A percentile compares a stretch with the other conserved stretches of the same genome.
These are phyloP conservation scores for Mariannaea elegans DNA, from an alignment of 2,329 filamentous ascomycete species.

Conservation along the genomic window DNA sequence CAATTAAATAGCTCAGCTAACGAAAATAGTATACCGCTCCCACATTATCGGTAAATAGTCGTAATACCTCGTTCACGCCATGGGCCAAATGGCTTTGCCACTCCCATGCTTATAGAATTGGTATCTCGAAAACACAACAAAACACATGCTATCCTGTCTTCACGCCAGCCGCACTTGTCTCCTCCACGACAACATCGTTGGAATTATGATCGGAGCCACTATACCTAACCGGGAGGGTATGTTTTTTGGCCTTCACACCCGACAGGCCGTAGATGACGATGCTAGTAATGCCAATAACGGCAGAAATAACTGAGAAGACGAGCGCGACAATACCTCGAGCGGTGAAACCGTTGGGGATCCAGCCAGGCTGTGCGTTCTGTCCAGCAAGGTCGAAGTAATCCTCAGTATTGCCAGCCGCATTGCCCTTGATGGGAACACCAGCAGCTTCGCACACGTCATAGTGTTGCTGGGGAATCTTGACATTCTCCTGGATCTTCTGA, in stretches of 20 bases:
- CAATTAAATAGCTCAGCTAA: constrained; percentile 15
- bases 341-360: constrained; percentile 72
- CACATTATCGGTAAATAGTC: constrained; percentile 7
- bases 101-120: background rate
- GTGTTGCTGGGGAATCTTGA: constrained; percentile 69
- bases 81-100: background rate
- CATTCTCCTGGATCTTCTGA: constrained; percentile 65
- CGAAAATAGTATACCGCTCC: background rate
- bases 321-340: constrained; percentile 77
- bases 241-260: constrained; percentile 13
- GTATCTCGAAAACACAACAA: background rate
- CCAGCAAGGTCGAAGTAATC: constrained; percentile 71
- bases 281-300: constrained; percentile 64
- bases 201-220: constrained; percentile 25
- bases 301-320: constrained; percentile 75
- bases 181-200: constrained; percentile 13
- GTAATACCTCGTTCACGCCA: background rate
- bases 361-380: constrained; percentile 62
- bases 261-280: constrained; percentile 26
- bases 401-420: constrained; percentile 76
- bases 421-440: constrained; percentile 65
- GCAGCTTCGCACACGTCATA: constrained; percentile 64
- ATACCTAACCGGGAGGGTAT: constrained; percentile 16
- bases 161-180: background rate
- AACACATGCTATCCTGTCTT: constrained; percentile 2